Evolutionary conservation across 202 grass and related monocot genomes (phyloP).

Genomic region (Panicum hallii): DNA sequence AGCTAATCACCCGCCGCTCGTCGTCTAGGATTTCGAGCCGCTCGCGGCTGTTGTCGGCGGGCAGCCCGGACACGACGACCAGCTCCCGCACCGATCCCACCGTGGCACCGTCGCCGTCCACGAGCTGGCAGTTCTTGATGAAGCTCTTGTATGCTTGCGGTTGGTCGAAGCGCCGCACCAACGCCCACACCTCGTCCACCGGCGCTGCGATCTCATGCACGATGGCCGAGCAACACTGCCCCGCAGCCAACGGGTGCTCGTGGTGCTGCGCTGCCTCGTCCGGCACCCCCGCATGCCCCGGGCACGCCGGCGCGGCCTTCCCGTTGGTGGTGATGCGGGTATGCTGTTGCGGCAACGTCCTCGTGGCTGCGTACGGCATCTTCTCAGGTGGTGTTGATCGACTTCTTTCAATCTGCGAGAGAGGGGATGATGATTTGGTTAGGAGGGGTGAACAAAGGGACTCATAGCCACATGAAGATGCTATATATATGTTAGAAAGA

Average conservation of each 20-base stretch:
- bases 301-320: conserved; percentile 18
- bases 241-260: conserved; percentile 47
- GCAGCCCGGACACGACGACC: conserved; percentile 59
- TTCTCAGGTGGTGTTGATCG: not conserved
- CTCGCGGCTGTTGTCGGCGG: conserved; percentile 60
- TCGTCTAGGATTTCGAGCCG: conserved; percentile 80
- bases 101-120: conserved; percentile 54
- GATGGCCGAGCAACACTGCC: conserved; percentile 64
- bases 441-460: conserved; percentile 29
- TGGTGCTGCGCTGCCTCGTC: conserved; percentile 56
- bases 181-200: conserved; percentile 65
- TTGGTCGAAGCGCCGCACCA: conserved; percentile 74
- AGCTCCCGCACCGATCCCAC: conserved; percentile 71
- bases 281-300: conserved; percentile 32
- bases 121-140: conserved; percentile 61
- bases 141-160: conserved; percentile 75
- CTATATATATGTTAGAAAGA: conserved; percentile 38
- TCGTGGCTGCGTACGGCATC: conserved; percentile 50
- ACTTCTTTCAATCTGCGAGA: not conserved
- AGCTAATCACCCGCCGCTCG: conserved; percentile 66
- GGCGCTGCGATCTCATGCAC: conserved; percentile 56
- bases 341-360: conserved; percentile 43
- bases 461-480: conserved; percentile 6
- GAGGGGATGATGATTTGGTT: not conserved
- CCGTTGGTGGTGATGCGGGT: conserved; percentile 25